These are phyloP conservation scores for Purpureocillium lavendulum DNA, from an alignment of 2,329 filamentous ascomycete species.

Conservation along the genomic window DNA sequence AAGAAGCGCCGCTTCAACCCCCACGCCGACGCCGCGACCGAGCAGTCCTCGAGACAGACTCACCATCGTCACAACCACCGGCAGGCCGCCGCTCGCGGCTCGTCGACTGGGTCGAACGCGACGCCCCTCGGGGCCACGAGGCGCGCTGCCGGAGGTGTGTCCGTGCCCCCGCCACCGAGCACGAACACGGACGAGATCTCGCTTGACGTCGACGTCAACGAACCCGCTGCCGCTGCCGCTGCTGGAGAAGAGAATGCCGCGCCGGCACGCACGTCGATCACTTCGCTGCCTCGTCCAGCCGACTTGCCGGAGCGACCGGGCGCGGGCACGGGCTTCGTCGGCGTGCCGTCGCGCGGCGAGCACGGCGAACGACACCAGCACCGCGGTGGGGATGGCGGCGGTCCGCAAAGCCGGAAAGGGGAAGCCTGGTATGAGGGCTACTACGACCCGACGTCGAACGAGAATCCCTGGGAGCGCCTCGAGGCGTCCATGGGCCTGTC, in stretches of 20 bases:
- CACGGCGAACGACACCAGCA: neutral
- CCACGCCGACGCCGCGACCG: constrained; percentile 33
- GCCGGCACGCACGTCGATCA: constrained; percentile 2
- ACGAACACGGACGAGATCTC: constrained; percentile 37
- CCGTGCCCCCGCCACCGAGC: constrained; percentile 7
- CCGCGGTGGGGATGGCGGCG: constrained; percentile 9
- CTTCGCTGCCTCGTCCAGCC: constrained; percentile 21
- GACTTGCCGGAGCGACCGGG: constrained; percentile 24
- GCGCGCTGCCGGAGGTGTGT: neutral
- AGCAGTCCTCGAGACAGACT: neutral
- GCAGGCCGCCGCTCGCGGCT: neutral
- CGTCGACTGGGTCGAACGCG: constrained; percentile 28
- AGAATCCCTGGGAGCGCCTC: constrained; percentile 62
- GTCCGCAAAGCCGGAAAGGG: constrained; percentile 19
- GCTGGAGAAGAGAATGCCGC: no score
- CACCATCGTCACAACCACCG: no score
- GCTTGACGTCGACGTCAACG: constrained; percentile 25
- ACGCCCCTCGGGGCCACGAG: constrained; percentile 21
- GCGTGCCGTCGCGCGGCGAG: neutral
- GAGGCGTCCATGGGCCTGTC: constrained; percentile 38
- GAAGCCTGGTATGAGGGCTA: constrained; percentile 55
- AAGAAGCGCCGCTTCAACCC: constrained; percentile 64
- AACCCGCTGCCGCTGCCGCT: constrained; percentile 3
- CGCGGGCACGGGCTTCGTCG: constrained; percentile 5
- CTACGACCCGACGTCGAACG: constrained; percentile 60